These are phyloP conservation scores for Mycosphaerelloides madeirae DNA, from an alignment of 2,329 filamentous ascomycete genomes.

Conservation along the genomic window DNA sequence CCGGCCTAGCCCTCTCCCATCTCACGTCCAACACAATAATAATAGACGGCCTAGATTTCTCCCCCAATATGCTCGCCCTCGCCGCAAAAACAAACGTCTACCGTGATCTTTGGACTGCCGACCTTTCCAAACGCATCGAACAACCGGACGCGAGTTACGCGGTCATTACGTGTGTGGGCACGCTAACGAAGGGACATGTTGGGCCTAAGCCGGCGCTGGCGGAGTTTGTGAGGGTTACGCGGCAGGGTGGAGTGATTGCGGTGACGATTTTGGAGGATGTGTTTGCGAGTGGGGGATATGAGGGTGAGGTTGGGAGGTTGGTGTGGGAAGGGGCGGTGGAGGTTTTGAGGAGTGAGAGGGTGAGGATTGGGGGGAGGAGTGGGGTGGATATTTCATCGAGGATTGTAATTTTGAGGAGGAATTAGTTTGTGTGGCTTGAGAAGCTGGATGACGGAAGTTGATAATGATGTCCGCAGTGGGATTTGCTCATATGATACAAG, in stretches of 20 bases:
- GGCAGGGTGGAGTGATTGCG: slow-evolving; percentile 10
- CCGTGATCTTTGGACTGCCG: slow-evolving; percentile 9
- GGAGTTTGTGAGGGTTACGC: slow-evolving; percentile 14
- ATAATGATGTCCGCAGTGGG: no score
- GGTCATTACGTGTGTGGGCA: slow-evolving; percentile 15
- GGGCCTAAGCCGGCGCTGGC: slow-evolving; percentile 6
- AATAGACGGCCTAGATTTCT: slow-evolving; percentile 11
- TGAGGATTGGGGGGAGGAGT: not conserved
- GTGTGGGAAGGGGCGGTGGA: slow-evolving; percentile 6
- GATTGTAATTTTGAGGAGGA: not conserved
- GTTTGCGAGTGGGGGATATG: slow-evolving; percentile 15
- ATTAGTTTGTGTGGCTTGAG: no score
- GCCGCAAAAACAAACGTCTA: slow-evolving; percentile 12
- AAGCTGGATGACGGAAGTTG: no score
- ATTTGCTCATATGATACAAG: no score
- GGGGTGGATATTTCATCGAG: not conserved
- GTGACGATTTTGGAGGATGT: slow-evolving; percentile 18
- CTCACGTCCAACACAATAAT: no score
- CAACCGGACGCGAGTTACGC: slow-evolving; percentile 13
- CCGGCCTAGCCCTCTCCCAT: slow-evolving; percentile 5
- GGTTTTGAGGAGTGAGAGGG: slow-evolving; percentile 2
- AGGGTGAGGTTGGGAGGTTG: slow-evolving; percentile 8
- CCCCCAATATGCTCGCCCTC: slow-evolving; percentile 9
- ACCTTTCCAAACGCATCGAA: slow-evolving; percentile 12
- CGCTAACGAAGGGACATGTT: slow-evolving; percentile 18